These are phyloP conservation scores for Penicillium malachiteum DNA, from an alignment of 495 filamentous ascomycete species.

Conservation along the genomic window DNA sequence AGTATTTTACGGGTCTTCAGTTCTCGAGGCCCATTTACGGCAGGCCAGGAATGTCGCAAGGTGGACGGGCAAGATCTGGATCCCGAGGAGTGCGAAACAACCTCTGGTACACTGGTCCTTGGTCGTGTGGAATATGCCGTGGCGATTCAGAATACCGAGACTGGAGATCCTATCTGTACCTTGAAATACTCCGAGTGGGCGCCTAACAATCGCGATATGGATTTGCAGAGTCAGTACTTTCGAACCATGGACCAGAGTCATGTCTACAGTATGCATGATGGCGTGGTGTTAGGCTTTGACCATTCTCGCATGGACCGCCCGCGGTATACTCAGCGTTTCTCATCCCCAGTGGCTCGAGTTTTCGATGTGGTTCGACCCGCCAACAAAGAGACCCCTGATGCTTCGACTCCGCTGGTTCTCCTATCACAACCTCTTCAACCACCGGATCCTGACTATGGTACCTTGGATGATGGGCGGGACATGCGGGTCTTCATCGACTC, in stretches of 20 bases:
- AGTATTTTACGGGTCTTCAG: constrained; percentile 66
- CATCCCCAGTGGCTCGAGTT: constrained; percentile 82
- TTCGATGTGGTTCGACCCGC: constrained; percentile 83
- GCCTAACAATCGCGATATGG: constrained; percentile 85
- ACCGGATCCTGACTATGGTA: constrained; percentile 53
- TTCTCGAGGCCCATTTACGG: constrained; percentile 50
- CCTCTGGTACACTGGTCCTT: constrained; percentile 70
- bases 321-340: constrained; percentile 66
- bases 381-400: constrained; percentile 54
- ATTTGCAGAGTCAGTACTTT: constrained; percentile 79
- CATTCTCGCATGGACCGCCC: constrained; percentile 55
- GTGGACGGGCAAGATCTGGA: constrained; percentile 62
- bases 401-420: constrained; percentile 63
- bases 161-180: constrained; percentile 77
- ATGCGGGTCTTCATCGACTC: constrained; percentile 81
- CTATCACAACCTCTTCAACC: constrained; percentile 84
- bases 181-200: constrained; percentile 95
- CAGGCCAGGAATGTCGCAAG: constrained; percentile 51
- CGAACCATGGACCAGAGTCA: constrained; percentile 82
- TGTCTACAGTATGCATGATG: constrained; percentile 83
- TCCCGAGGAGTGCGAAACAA: constrained; percentile 69
- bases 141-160: constrained; percentile 72
- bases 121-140: constrained; percentile 87
- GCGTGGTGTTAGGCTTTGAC: constrained; percentile 79
- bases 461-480: constrained; percentile 56